phyloP scores from a whole-genome alignment of 768 basidiomycete species.

The Lactarius hengduanensis region DNA sequence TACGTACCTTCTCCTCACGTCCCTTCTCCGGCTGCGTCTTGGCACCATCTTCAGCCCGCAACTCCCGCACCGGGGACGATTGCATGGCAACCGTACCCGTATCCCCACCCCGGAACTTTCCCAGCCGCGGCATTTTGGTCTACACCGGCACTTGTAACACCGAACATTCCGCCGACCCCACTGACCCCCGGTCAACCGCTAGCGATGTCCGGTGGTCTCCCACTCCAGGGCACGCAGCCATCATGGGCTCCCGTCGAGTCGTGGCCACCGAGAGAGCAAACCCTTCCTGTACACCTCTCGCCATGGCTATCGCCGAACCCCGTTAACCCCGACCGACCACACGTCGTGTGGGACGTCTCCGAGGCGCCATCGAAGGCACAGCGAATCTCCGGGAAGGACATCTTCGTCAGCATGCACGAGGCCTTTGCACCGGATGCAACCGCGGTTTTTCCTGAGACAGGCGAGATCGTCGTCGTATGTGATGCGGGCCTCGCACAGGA shows the following conservation, averaged over 20 bases:
- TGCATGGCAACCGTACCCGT: conserved; percentile 4
- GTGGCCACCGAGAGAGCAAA: conserved; percentile 22
- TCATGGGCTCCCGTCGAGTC: conserved; percentile 20
- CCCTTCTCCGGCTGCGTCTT: conserved; percentile 8
- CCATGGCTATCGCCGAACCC: conserved; percentile 27
- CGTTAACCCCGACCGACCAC: conserved; percentile 16
- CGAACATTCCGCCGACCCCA: conserved; percentile 13
- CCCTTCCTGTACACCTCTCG: conserved; percentile 24
- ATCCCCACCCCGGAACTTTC: background rate
- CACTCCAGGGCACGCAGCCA: conserved; percentile 9
- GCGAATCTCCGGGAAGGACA: conserved; percentile 24
- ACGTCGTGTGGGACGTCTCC: conserved; percentile 24
- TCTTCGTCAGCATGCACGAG: conserved; percentile 23
- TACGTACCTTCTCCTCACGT: conserved; percentile 20
- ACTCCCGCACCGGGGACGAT: background rate
- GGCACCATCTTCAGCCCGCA: background rate
- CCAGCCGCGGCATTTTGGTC: conserved; percentile 9
- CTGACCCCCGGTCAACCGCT: conserved; percentile 10
- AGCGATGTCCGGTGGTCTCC: conserved; percentile 7
- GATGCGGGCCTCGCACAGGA: conserved; percentile 10
- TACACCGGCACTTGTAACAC: background rate
- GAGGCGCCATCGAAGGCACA: conserved; percentile 20
- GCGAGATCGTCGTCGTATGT: conserved; percentile 20
- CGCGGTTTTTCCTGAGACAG: conserved; percentile 21
- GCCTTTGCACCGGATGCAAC: conserved; percentile 15